phyloP scores from a whole-genome alignment of 768 basidiomycete genomes.

The Agrocybe pediades region DNA sequence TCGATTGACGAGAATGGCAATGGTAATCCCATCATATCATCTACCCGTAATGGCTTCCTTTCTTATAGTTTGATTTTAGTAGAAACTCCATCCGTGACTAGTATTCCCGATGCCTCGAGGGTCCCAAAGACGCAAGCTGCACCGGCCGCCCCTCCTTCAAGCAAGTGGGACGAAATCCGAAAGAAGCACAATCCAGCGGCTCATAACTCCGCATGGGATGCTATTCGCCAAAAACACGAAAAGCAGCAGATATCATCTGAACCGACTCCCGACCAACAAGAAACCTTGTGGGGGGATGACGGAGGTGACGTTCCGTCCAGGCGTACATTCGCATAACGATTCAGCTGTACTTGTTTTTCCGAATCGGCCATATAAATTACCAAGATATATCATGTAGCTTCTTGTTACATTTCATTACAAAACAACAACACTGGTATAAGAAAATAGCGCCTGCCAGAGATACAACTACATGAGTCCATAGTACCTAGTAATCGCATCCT shows the following conservation, averaged over 20 bases:
- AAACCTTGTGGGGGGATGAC: constrained; percentile 6
- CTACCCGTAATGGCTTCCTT: neutral
- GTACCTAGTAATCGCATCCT: neutral
- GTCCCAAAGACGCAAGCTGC: neutral
- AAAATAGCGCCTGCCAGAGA: neutral
- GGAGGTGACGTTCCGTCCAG: neutral
- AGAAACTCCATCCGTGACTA: constrained; percentile 12
- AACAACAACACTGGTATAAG: neutral
- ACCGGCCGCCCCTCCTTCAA: constrained; percentile 21
- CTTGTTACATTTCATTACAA: constrained; percentile 1
- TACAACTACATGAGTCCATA: constrained; percentile 1
- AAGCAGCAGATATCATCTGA: constrained; percentile 27
- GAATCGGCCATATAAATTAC: too few species aligned
- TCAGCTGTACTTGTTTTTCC: too few species aligned
- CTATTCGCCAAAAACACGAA: constrained; percentile 60
- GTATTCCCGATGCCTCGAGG: constrained; percentile 8
- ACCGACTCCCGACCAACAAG: neutral
- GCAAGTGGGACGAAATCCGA: constrained; percentile 71
- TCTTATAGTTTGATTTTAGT: neutral
- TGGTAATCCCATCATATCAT: constrained; percentile 6
- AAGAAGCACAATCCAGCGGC: constrained; percentile 45
- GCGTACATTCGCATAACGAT: neutral
- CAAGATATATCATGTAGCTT: neutral
- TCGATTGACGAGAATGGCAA: constrained; percentile 5
- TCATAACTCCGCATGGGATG: constrained; percentile 65